These are phyloP conservation scores for Solanum virginianum DNA, from an alignment of 257 asterid species.

Conservation along the genomic window DNA sequence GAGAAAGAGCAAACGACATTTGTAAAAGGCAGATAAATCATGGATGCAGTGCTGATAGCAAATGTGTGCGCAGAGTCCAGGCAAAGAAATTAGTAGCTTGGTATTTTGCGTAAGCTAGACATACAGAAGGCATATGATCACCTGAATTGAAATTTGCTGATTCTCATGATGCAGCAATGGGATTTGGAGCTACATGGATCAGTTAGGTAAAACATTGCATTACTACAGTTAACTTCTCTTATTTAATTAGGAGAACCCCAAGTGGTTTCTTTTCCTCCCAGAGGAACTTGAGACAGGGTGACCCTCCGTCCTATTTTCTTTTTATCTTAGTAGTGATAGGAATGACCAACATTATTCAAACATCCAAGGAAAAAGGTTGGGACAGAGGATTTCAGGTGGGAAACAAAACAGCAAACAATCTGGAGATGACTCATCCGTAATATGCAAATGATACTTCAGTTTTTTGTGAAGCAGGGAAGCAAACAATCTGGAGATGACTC, in stretches of 20 bases:
- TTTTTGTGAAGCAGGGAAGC: background rate
- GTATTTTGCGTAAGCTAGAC: background rate
- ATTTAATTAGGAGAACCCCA: background rate
- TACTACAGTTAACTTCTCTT: background rate
- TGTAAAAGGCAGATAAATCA: background rate
- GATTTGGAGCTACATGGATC: background rate
- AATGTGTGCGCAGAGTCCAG: background rate
- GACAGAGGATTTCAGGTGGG: background rate
- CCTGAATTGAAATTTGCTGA: background rate
- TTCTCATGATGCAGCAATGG: background rate
- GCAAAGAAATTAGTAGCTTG: background rate
- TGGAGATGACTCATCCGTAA: background rate
- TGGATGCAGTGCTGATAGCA: background rate
- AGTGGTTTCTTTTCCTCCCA: background rate
- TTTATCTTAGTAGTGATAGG: background rate
- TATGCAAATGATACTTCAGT: background rate
- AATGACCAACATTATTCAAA: background rate
- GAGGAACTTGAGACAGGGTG: background rate
- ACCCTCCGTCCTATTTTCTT: background rate
- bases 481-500: background rate
- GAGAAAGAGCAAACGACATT: background rate
- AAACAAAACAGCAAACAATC: background rate
- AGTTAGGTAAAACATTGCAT: background rate
- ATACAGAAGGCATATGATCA: background rate
- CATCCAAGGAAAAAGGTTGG: background rate